Percentiles rank a stretch among this genome's conserved stretches.
These are phyloP conservation scores for Macroventuria anomochaeta DNA, from an alignment of 2,329 filamentous ascomycete species.

Conservation along the genomic window DNA sequence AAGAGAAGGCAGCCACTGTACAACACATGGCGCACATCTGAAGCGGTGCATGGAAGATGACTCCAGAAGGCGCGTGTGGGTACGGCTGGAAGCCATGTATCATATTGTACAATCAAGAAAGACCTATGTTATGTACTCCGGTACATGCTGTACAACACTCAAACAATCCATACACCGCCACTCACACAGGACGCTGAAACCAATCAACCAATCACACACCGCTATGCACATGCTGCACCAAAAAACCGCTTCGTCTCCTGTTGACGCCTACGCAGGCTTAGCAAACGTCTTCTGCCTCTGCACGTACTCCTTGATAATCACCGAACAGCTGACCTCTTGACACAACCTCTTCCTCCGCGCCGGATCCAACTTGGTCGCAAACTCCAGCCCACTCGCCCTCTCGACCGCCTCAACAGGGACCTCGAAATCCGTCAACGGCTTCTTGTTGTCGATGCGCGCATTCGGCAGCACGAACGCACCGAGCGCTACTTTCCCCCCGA, in stretches of 20 bases:
- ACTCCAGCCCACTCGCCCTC: constrained; percentile 89
- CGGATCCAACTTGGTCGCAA: constrained; percentile 78
- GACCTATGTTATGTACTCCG: constrained; percentile 15
- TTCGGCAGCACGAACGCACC: constrained; percentile 97
- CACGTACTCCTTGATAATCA: constrained; percentile 82
- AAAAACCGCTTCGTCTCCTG: neutral
- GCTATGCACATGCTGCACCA: constrained; percentile 20
- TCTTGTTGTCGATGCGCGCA: constrained; percentile 83
- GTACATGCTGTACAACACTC: neutral
- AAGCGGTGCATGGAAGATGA: too few relatives aligned
- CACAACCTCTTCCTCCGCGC: constrained; percentile 80
- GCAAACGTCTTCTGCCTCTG: constrained; percentile 60
- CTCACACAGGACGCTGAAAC: too few relatives aligned
- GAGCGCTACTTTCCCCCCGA: constrained; percentile 73
- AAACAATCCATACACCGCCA: too few relatives aligned
- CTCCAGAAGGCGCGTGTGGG: too few relatives aligned
- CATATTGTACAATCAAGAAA: constrained; percentile 30
- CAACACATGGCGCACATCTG: too few relatives aligned
- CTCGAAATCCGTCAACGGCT: constrained; percentile 89
- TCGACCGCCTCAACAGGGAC: constrained; percentile 93
- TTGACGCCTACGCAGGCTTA: constrained; percentile 22
- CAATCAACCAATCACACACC: neutral
- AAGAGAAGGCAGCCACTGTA: too few relatives aligned
- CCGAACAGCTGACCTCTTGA: constrained; percentile 80
- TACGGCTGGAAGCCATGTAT: constrained; percentile 22